phyloP scores from a whole-genome alignment of 164 flowering plant species.

The grape (Vitis vinifera) region ASM3070453v1 NC_081817.1:481501-482000 shows the following conservation, averaged over 20 bases:
- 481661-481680: slow-evolving; percentile 6
- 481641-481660: not conserved
- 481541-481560: not conserved
- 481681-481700: slow-evolving; percentile 24
- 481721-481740: slow-evolving; percentile 7
- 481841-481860: slow-evolving; percentile 1
- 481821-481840: slow-evolving; percentile 1
- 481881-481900: slow-evolving; percentile 9
- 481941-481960: slow-evolving; percentile 36
- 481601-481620: slow-evolving; percentile 12
- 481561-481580: slow-evolving; percentile 3
- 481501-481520: slow-evolving; percentile 9
- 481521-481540: not conserved
- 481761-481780: slow-evolving; percentile 22
- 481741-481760: slow-evolving; percentile 8
- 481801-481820: slow-evolving; percentile 10
- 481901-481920: slow-evolving; percentile 2
- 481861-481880: not conserved
- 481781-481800: slow-evolving; percentile 12
- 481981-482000: slow-evolving; percentile 8
- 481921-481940: slow-evolving; percentile 32
- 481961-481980: slow-evolving; percentile 25
- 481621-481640: not conserved
- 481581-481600: slow-evolving; percentile 7
- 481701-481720: slow-evolving; percentile 30